Evolutionary conservation across 192 early-diverging fungal genomes (phyloP).

Genomic region (Pilaira anomala): DNA sequence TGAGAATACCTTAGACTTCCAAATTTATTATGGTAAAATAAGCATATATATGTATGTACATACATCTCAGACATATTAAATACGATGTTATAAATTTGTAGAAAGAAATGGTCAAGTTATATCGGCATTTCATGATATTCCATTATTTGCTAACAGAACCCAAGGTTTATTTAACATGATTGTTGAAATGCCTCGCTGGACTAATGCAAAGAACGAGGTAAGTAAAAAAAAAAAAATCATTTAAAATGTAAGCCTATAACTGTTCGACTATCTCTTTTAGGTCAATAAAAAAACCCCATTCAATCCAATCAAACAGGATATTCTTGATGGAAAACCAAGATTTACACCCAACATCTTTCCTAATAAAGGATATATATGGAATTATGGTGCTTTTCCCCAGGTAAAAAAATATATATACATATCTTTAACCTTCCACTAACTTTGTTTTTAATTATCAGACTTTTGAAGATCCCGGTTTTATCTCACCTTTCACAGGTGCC

Average conservation of each 20-base stretch:
- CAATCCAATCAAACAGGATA: conserved; percentile 98
- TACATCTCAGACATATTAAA: neutral
- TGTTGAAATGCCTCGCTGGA: conserved; percentile 98
- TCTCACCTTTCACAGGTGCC: conserved; percentile 88
- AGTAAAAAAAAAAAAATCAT: neutral
- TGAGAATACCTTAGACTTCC: conserved; percentile 80
- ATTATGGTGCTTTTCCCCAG: conserved; percentile 98
- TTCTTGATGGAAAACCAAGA: conserved; percentile 97
- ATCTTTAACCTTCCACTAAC: too few species aligned
- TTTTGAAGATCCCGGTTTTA: conserved; percentile 93
- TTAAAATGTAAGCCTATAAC: neutral
- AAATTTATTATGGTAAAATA: conserved; percentile 74
- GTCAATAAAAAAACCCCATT: conserved; percentile 92
- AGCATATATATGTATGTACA: neutral
- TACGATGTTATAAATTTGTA: too few species aligned
- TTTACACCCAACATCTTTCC: conserved; percentile 98
- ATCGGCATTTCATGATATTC: conserved; percentile 98
- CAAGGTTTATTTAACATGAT: conserved; percentile 96
- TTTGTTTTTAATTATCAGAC: conserved; percentile 48
- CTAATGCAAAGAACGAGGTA: conserved; percentile 97
- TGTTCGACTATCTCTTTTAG: conserved; percentile 26
- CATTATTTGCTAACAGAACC: conserved; percentile 83
- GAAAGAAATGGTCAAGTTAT: conserved; percentile 78
- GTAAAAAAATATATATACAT: conserved; percentile 34
- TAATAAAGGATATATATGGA: conserved; percentile 99